Evolutionary conservation across 202 grass and related monocot species (phyloP).

Genomic region (Schoenoplectus triqueter): DNA sequence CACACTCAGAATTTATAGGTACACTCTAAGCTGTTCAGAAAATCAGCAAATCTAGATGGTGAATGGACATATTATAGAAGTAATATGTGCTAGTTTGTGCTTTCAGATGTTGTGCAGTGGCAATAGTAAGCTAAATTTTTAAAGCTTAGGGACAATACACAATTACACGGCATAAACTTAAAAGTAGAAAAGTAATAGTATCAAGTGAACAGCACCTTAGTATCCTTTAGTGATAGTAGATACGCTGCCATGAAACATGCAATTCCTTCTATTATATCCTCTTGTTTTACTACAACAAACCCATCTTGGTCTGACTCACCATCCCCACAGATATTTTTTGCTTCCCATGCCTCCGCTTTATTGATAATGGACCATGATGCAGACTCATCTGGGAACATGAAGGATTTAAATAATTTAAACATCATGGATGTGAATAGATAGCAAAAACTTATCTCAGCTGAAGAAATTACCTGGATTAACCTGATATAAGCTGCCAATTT

Average conservation of each 20-base stretch:
- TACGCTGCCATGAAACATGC: slow-evolving; percentile 85
- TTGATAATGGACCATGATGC: slow-evolving; percentile 76
- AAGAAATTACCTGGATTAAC: slow-evolving; percentile 41
- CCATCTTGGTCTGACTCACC: slow-evolving; percentile 61
- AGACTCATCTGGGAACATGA: slow-evolving; percentile 56
- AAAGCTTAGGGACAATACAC: slow-evolving; percentile 1
- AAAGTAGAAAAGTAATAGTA: not conserved
- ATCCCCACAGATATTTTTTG: slow-evolving; percentile 52
- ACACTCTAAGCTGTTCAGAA: not conserved
- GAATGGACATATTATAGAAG: not conserved
- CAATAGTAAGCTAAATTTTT: not conserved
- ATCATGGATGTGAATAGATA: slow-evolving; percentile 23
- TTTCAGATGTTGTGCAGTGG: not conserved
- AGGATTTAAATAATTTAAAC: slow-evolving; percentile 27
- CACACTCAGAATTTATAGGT: not conserved
- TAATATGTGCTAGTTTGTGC: not conserved
- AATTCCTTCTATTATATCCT: slow-evolving; percentile 77
- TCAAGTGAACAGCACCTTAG: slow-evolving; percentile 53
- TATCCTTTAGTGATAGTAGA: slow-evolving; percentile 60
- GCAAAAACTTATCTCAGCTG: slow-evolving; percentile 7
- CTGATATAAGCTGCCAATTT: slow-evolving; percentile 61
- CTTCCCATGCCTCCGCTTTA: slow-evolving; percentile 64
- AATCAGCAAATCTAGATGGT: not conserved
- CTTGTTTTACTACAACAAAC: slow-evolving; percentile 85
- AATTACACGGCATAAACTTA: slow-evolving; percentile 11